These are phyloP conservation scores for Microglena sp. DNA, from an alignment of 139 green algal genomes.

Conservation along the genomic window DNA sequence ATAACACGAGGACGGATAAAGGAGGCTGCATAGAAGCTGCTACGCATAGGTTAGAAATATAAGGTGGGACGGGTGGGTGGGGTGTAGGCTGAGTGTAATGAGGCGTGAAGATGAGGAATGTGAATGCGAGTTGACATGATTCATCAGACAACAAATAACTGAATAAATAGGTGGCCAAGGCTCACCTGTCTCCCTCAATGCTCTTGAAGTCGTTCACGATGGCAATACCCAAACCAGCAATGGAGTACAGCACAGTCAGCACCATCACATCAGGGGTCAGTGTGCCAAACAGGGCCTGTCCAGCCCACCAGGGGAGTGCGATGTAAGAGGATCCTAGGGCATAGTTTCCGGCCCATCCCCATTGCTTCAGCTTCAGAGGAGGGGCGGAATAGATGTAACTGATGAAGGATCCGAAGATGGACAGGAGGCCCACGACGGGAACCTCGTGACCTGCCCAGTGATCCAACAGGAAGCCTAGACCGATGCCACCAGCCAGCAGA, in stretches of 20 bases:
- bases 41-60: no score
- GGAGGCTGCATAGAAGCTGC: no score
- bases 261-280: constrained; percentile 85
- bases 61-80: no score
- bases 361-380: constrained; percentile 96
- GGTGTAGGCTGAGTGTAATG: no score
- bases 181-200: constrained; percentile 83
- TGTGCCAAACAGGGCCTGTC: constrained; percentile 89
- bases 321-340: constrained; percentile 94
- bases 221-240: constrained; percentile 91
- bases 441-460: constrained; percentile 53
- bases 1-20: no score
- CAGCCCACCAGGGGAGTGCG: constrained; percentile 90
- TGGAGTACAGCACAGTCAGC: constrained; percentile 95
- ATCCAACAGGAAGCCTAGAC: constrained; percentile 73
- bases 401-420: constrained; percentile 88
- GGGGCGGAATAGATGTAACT: constrained; percentile 98
- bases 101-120: no score
- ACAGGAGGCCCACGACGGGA: constrained; percentile 40
- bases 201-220: constrained; percentile 99
- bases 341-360: constrained; percentile 91
- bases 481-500: constrained; percentile 80
- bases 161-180: no score
- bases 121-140: no score
- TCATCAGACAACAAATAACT: no score